Evolutionary conservation across 495 filamentous ascomycete genomes (phyloP), one percentile per base, ranked within the genome.

Genomic region (Lasiosphaeria miniovina): DNA sequence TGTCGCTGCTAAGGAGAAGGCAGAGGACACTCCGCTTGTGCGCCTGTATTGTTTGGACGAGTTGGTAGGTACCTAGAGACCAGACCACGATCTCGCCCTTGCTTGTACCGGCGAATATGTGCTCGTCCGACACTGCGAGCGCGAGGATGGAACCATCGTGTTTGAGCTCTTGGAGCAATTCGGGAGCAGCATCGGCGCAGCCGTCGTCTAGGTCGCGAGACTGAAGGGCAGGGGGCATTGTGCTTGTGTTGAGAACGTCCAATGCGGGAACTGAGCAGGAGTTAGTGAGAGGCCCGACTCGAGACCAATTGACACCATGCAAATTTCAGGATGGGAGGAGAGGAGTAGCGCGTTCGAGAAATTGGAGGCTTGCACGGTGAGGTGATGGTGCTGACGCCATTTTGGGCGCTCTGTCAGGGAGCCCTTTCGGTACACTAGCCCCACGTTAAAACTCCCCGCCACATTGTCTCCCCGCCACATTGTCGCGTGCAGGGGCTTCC

Each of bases 11-110:
- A 2, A 97, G 79, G 69, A 83, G 90, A 4, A 98, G 82, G 63
- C 85, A 88, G 43, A 98, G 85, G 45, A 98, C 91, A 67, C 91
- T 95, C 40, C 93, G 89, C 67, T 86, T 87, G 75, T 98, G 94
- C 10, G 88, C 94, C 62, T 90, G 86, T 57, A 97, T 84, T 1
- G 84, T 86, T 49, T 82, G 78, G 36, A 88, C 81, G 17, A 87
- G 85, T 70, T 93, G 86, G 71, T 88, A 97, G 3, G 91, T 93
- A 63, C 88, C 85, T 35, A 98, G 79, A 4, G 86, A 90, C 92
- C 91, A 98, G 31, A 91, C 89, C 52, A 94, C 74, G 57, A 98
- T 93, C 74, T 96, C 90, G 55, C 94, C 94, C 51, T 87, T 89
- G 69, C 96, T 92, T 15, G 93, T 90, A 38, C 93, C 94, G 24